A percentile compares a stretch with the other conserved stretches of the same genome.
Conservation (phyloP, 306 rosid genomes). For the Spatholobus suberectus region DNA sequence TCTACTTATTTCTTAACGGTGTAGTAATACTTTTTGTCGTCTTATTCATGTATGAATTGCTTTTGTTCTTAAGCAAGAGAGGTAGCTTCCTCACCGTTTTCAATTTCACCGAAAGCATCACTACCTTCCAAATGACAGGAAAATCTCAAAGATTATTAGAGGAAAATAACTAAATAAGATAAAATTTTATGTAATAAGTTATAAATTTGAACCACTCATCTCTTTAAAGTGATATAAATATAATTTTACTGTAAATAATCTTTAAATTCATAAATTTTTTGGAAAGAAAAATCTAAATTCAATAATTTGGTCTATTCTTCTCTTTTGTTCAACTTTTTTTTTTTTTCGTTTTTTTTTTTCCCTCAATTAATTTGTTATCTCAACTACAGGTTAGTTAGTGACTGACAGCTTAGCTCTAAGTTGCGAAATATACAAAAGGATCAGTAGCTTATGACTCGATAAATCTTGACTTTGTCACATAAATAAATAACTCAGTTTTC, state of each 20-base stretch:
- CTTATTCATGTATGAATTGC: background rate
- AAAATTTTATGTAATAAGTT: background rate
- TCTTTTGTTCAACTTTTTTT: background rate
- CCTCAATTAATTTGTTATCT: background rate
- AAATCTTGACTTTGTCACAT: background rate
- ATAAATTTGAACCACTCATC: background rate
- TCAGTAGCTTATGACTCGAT: background rate
- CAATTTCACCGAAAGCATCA: background rate
- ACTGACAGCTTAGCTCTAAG: background rate
- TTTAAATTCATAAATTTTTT: background rate
- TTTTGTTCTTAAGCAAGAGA: background rate
- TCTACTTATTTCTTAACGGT: background rate
- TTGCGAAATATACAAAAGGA: background rate
- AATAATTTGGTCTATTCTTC: background rate
- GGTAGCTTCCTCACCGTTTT: background rate
- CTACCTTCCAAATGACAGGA: background rate
- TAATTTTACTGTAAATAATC: background rate
- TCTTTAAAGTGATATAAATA: background rate
- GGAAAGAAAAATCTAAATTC: no score
- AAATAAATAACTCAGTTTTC: background rate
- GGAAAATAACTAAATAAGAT: no score
- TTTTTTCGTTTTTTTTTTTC: background rate
- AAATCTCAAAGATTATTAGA: background rate
- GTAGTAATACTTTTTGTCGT: background rate
- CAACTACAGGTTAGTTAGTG: background rate